Percentiles rank a stretch among this genome's conserved stretches.
phyloP scores from a whole-genome alignment of 306 rosid genomes.

The Quillaja saponaria region DNA sequence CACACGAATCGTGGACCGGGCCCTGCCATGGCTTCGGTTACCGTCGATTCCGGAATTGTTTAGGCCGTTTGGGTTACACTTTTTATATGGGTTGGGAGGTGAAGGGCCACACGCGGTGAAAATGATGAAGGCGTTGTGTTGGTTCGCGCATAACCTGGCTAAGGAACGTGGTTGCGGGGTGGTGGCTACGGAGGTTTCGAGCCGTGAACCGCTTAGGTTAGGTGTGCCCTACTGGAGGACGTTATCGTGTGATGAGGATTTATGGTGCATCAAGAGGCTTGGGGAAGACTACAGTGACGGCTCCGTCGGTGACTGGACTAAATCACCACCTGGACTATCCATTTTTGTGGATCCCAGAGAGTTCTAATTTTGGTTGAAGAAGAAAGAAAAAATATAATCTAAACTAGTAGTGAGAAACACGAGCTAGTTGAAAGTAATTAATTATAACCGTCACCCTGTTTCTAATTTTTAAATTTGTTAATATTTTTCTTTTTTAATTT shows the following conservation, averaged over 20 bases:
- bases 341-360: constrained; percentile 98
- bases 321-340: constrained; percentile 67
- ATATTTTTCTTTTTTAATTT: not conserved
- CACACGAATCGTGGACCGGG: constrained; percentile 66
- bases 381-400: not conserved
- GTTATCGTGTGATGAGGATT: constrained; percentile 72
- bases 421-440: not conserved
- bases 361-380: constrained; percentile 34
- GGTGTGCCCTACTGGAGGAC: constrained; percentile 92
- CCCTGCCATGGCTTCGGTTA: constrained; percentile 70
- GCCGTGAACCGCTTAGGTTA: constrained; percentile 52
- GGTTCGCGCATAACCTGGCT: constrained; percentile 73
- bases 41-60: constrained; percentile 82
- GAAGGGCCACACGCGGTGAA: constrained; percentile 66
- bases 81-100: constrained; percentile 80
- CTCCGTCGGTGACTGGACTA: constrained; percentile 95
- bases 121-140: constrained; percentile 63
- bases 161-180: constrained; percentile 68
- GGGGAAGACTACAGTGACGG: constrained; percentile 85
- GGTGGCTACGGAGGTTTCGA: constrained; percentile 82
- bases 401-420: not conserved
- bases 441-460: not conserved
- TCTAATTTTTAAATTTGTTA: not conserved
- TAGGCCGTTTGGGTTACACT: constrained; percentile 75
- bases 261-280: constrained; percentile 84